phyloP scores from a whole-genome alignment of 1,284 basidiomycete species.

The Trichosporon sp. region DNA sequence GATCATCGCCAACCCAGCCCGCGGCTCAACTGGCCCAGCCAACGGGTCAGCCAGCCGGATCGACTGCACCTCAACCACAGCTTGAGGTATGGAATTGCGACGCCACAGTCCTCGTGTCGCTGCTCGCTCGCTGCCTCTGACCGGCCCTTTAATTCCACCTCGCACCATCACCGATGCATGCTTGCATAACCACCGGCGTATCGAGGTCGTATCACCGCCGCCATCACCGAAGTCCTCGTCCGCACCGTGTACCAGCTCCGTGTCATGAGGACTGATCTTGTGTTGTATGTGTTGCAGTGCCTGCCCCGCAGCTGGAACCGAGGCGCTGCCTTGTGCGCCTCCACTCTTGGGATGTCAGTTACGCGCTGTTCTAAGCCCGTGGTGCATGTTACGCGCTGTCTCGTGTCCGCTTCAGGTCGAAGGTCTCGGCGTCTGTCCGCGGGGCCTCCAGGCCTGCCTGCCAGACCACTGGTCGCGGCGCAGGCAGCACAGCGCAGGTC shows the following conservation, averaged over 20 bases:
- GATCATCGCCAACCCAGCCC: neutral
- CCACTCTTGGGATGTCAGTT: neutral
- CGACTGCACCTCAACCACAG: neutral
- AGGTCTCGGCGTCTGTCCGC: neutral
- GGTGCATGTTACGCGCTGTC: conserved; percentile 1
- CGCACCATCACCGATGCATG: neutral
- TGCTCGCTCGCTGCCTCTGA: neutral
- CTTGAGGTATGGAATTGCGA: conserved; percentile 5
- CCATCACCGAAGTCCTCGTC: neutral
- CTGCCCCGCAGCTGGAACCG: neutral
- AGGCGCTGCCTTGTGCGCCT: neutral
- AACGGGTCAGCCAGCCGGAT: neutral
- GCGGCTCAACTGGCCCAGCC: too few species aligned
- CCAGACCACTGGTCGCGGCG: neutral
- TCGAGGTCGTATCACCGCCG: too few species aligned
- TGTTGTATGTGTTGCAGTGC: too few species aligned
- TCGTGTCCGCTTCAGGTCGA: neutral
- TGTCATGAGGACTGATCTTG: neutral
- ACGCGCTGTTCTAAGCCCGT: conserved; percentile 9
- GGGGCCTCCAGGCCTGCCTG: neutral
- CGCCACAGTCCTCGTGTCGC: neutral
- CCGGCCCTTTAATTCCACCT: neutral
- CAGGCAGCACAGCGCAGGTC: neutral
- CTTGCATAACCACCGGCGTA: neutral
- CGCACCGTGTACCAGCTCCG: neutral